Evolutionary conservation across 352 stramenopile species (phyloP).

Genomic region (Peronosclerospora sorghi): DNA sequence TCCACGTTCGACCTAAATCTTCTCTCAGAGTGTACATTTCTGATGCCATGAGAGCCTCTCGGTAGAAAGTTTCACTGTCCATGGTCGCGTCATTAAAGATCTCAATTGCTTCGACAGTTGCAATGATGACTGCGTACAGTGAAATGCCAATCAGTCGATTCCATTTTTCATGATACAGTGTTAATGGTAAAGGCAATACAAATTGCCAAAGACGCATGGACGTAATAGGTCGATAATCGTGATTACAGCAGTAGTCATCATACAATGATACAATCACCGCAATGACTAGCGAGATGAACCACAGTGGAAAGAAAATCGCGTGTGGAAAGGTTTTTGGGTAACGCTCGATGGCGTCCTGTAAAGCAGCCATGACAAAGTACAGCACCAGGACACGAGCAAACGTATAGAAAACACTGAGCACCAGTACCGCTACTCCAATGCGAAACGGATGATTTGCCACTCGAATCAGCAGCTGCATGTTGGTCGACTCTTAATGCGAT

Average conservation of each 20-base stretch:
- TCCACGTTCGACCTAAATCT: background rate
- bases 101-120: slow-evolving; percentile 35
- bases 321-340: slow-evolving; percentile 50
- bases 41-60: slow-evolving; percentile 19
- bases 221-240: slow-evolving; percentile 18
- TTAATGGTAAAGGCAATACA: slow-evolving; percentile 53
- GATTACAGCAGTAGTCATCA: slow-evolving; percentile 25
- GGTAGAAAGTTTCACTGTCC: slow-evolving; percentile 32
- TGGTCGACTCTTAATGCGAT: background rate
- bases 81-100: slow-evolving; percentile 34
- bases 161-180: slow-evolving; percentile 31
- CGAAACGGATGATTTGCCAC: slow-evolving; percentile 52
- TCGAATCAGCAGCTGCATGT: slow-evolving; percentile 41
- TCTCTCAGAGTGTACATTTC: slow-evolving; percentile 16
- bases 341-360: slow-evolving; percentile 38
- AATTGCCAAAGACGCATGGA: slow-evolving; percentile 35
- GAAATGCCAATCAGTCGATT: slow-evolving; percentile 55
- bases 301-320: slow-evolving; percentile 42
- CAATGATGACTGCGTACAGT: slow-evolving; percentile 45
- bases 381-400: slow-evolving; percentile 57
- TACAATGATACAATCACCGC: slow-evolving; percentile 31
- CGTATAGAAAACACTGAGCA: slow-evolving; percentile 48
- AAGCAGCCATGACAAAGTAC: slow-evolving; percentile 35
- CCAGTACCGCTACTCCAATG: slow-evolving; percentile 33
- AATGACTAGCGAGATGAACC: slow-evolving; percentile 27